A percentile compares a stretch with the other conserved stretches of the same genome.
Evolutionary conservation across 2,329 filamentous ascomycete genomes (phyloP).

Genomic region (Scedosporium minutisporum): DNA sequence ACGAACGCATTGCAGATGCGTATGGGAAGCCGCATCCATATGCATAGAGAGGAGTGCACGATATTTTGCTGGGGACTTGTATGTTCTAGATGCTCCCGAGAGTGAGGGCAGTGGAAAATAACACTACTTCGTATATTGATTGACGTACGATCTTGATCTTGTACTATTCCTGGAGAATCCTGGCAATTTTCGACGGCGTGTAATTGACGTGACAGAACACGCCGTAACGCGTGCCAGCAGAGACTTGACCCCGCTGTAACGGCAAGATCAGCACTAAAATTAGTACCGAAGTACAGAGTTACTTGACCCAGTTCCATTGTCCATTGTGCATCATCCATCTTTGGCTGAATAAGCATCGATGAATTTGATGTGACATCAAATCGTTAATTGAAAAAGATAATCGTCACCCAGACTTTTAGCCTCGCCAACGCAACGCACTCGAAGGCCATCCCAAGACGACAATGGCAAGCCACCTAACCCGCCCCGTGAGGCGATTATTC

Average conservation of each 20-base stretch:
- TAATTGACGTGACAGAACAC: slow-evolving; percentile 2
- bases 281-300: no score
- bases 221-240: slow-evolving; percentile 1
- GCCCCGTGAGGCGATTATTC: slow-evolving; percentile 7
- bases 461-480: slow-evolving; percentile 2
- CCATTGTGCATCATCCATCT: neutral
- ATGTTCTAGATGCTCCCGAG: neutral
- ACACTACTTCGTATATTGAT: neutral
- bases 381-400: neutral
- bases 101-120: neutral
- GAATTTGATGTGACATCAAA: neutral
- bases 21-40: slow-evolving; percentile 1
- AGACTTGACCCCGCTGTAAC: neutral
- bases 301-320: neutral
- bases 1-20: neutral
- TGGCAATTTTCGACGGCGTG: neutral
- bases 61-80: neutral
- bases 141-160: neutral
- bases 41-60: slow-evolving; percentile 4
- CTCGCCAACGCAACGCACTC: neutral
- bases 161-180: neutral
- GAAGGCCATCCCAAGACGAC: neutral
- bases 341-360: neutral
- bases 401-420: neutral
- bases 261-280: neutral